Percentiles rank a stretch among this genome's conserved stretches.
These are phyloP conservation scores for Sedum album DNA, from an alignment of 164 flowering plant genomes.

Conservation along the genomic window DNA sequence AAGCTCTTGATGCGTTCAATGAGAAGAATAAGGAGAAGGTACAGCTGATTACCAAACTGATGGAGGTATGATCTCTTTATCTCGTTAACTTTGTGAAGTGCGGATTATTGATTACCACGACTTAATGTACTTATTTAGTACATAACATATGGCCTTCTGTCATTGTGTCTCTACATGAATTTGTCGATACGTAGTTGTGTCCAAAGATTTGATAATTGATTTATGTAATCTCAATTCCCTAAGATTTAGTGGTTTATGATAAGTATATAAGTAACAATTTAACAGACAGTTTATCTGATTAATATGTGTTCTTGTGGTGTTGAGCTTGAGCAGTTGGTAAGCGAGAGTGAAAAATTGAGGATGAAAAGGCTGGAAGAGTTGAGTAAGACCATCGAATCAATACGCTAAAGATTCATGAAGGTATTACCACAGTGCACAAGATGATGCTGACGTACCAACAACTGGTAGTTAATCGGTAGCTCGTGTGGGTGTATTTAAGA, in stretches of 20 bases:
- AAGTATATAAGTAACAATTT: not conserved
- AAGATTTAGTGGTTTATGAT: not conserved
- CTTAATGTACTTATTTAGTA: not conserved
- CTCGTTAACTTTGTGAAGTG: not conserved
- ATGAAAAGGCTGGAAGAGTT: slow-evolving; percentile 76
- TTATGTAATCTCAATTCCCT: too few species aligned
- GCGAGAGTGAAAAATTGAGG: slow-evolving; percentile 71
- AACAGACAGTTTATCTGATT: not conserved
- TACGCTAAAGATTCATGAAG: slow-evolving; percentile 17
- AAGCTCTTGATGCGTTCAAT: slow-evolving; percentile 58
- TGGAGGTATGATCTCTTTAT: slow-evolving; percentile 36
- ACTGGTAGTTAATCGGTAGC: not conserved
- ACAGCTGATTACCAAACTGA: slow-evolving; percentile 47
- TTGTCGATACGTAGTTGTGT: not conserved
- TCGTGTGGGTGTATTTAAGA: slow-evolving; percentile 13
- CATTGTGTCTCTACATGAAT: not conserved
- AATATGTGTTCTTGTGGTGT: not conserved
- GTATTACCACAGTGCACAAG: not conserved
- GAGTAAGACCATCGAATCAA: slow-evolving; percentile 52
- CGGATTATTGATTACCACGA: too few species aligned
- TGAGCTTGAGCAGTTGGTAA: slow-evolving; percentile 42
- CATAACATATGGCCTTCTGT: not conserved
- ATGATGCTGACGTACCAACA: not conserved
- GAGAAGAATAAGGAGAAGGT: slow-evolving; percentile 70
- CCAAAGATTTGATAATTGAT: not conserved